Conservation (phyloP, 2,329 filamentous ascomycete genomes). For the Botrytis tulipae region DNA sequence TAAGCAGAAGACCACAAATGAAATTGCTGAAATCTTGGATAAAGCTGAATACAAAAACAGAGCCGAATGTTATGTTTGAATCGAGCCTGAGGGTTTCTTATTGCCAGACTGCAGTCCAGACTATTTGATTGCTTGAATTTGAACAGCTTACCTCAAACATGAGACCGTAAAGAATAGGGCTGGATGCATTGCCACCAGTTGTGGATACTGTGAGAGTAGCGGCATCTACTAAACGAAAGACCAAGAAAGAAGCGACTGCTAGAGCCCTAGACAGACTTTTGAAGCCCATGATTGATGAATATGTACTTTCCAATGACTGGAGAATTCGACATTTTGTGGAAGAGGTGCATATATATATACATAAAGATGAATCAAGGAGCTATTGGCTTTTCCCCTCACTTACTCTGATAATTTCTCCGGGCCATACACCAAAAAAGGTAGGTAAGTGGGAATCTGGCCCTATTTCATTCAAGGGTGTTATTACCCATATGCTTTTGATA, state of each 20-base stretch:
- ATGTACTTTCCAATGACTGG: neutral
- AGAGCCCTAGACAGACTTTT: neutral
- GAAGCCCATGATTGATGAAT: neutral
- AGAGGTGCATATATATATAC: neutral
- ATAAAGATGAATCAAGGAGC: neutral
- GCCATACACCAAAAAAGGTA: too few relatives aligned
- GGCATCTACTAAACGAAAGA: neutral
- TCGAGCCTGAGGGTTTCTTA: neutral
- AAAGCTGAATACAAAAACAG: neutral
- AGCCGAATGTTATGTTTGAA: neutral
- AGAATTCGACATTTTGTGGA: neutral
- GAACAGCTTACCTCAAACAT: constrained; percentile 26
- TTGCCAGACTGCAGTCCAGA: neutral
- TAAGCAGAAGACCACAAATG: neutral
- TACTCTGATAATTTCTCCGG: neutral
- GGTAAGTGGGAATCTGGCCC: neutral
- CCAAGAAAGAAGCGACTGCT: neutral
- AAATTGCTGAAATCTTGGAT: neutral
- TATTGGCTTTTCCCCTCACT: neutral
- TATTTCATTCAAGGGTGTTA: neutral
- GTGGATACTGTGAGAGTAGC: constrained; percentile 24
- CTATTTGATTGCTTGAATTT: neutral
- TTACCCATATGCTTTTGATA: neutral
- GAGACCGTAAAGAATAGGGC: constrained; percentile 27
- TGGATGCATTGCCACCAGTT: constrained; percentile 27